Conservation (phyloP, 2,329 filamentous ascomycete genomes). For the Xylariaceae sp. region DNA sequence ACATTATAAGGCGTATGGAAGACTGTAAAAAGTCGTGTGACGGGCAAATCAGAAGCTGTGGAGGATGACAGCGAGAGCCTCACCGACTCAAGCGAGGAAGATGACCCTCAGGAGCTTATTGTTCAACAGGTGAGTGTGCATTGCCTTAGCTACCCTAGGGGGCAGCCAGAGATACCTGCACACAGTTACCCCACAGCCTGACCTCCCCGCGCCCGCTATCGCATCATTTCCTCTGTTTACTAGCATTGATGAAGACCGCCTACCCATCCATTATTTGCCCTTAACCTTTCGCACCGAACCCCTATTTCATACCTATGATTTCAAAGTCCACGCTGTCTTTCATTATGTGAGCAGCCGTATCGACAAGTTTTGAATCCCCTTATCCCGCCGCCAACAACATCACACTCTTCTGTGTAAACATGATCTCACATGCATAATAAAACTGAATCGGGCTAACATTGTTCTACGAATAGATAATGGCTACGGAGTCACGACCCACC, state of each 20-base stretch:
- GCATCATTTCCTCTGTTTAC: background rate
- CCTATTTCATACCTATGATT: background rate
- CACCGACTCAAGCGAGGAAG: conserved; percentile 28
- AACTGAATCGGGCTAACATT: conserved; percentile 3
- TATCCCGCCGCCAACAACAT: too few species aligned
- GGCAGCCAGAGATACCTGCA: background rate
- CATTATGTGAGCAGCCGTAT: too few species aligned
- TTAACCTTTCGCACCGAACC: background rate
- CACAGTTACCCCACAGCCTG: background rate
- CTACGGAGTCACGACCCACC: conserved; percentile 26
- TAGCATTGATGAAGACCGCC: background rate
- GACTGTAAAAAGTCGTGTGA: conserved; percentile 6
- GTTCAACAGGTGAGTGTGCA: conserved; percentile 23
- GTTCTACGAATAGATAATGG: conserved; percentile 29
- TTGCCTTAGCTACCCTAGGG: background rate
- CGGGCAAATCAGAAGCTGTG: conserved; percentile 18
- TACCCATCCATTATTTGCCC: background rate
- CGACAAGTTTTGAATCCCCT: too few species aligned
- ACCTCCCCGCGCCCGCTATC: background rate
- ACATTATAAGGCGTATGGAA: conserved; percentile 15
- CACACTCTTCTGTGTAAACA: background rate
- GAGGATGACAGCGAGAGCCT: conserved; percentile 22
- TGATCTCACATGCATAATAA: background rate
- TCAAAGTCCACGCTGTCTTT: too few species aligned
- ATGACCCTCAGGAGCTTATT: conserved; percentile 19